Base-by-base conservation (phyloP, 139 green algal species). In the Edaphochlamys debaryana region DNA sequence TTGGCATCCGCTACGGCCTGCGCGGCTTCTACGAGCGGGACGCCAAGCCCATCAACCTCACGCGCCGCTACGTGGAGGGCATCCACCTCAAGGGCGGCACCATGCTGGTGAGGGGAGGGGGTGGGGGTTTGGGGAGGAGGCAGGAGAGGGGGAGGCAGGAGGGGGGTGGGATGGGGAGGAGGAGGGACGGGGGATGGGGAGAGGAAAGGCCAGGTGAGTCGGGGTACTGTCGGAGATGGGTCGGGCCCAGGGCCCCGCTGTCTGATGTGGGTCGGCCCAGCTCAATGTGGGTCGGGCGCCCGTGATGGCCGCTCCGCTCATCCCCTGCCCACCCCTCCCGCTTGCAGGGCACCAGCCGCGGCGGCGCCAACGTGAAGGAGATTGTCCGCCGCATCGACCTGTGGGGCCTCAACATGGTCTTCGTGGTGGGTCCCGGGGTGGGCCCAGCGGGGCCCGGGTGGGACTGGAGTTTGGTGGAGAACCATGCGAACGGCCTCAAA, bases 51-150 rank as follows among this genome's bases (percentile, higher is more conserved):
- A 93, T 99, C 60, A 89, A 92, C 15, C 92, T 99, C 11, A 94
- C 91, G 25, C 87, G 80, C 32, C 86, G 91, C 20, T 70, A 84
- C 13, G 95, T 99, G 76, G 91, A 98, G 34, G 95, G 94, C 87
- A 98, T 99, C 45, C 97, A 99, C 84, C 87, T 98, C 50, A 93
- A 94, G 73, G 97, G 97, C 11, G 97, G 97, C 54, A 99, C 96
- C 36, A 92, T 97, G 79, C 89, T 97, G 92, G 93, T 96, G 69
- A 45, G 80, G 20, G 67, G 0, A 25, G 6, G 30, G 30, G 42
- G 36, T 38, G 41, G 8, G n/a, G 9, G 4, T 11, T 3, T 40
- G 32, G n/a, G 4, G 3, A 19, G 8, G 62, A 41, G 17, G 32
- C n/a, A n/a, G n/a, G n/a, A 19, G n/a, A 1, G 62, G n/a, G 22